Evolutionary conservation across 2,329 filamentous ascomycete species (phyloP).

Genomic region (Hypoxylon sp.): DNA sequence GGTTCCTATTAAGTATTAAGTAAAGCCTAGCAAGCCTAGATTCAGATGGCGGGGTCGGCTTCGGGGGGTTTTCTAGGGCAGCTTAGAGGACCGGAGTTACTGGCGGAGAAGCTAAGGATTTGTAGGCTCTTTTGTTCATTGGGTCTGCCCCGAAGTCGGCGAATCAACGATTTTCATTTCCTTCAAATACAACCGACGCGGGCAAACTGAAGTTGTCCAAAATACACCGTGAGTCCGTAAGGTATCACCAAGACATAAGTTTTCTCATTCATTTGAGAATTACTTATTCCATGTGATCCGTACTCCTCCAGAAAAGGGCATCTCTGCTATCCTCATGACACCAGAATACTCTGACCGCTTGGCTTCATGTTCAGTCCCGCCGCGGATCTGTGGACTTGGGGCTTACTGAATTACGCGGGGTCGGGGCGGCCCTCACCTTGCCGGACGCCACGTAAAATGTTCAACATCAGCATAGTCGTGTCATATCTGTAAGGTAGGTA

Average conservation of each 20-base stretch:
- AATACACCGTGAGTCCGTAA: constrained; percentile 3
- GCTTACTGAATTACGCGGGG: not conserved
- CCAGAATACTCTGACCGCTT: not conserved
- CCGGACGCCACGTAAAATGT: not conserved
- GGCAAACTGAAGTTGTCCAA: constrained; percentile 19
- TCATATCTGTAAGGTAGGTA: not conserved
- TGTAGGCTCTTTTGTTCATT: constrained; percentile 2
- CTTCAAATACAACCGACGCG: constrained; percentile 2
- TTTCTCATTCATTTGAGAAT: not conserved
- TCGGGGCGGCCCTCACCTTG: not conserved
- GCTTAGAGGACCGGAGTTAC: constrained; percentile 35
- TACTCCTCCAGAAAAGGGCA: not conserved
- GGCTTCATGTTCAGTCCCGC: not conserved
- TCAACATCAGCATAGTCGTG: not conserved
- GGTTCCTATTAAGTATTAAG: constrained; percentile 36
- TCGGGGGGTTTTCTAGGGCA: constrained; percentile 9
- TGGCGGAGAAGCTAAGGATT: constrained; percentile 21
- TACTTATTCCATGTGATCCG: not conserved
- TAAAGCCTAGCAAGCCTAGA: constrained; percentile 7
- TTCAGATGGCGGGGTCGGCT: constrained; percentile 11
- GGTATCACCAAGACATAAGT: not conserved
- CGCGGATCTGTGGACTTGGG: not conserved
- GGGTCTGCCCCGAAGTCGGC: constrained; percentile 35
- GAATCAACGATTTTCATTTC: constrained; percentile 29
- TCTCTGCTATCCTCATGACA: not conserved